Conservation (phyloP, 2,329 filamentous ascomycete species). For the Colletotrichum paranaense region DNA sequence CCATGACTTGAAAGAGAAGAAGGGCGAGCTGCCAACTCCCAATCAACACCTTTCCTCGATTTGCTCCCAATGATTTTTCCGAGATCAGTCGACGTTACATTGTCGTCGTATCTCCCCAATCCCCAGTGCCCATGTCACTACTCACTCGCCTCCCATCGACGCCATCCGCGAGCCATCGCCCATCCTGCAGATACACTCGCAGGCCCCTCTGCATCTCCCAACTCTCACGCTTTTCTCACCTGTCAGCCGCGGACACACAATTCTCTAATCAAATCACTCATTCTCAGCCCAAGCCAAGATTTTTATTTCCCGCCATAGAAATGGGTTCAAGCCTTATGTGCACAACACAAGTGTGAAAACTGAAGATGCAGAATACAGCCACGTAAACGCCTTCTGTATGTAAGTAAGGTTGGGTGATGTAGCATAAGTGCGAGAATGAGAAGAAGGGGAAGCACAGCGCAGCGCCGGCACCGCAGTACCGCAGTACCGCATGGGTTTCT, state of each 20-base stretch:
- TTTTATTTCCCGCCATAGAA: neutral
- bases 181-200: conserved; percentile 25
- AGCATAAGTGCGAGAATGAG: neutral
- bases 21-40: neutral
- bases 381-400: conserved; percentile 4
- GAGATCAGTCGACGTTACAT: conserved; percentile 17
- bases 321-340: neutral
- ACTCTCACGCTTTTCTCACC: neutral
- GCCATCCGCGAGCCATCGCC: conserved; percentile 15
- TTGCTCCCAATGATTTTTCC: neutral
- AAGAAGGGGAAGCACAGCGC: neutral
- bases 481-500: conserved; percentile 1
- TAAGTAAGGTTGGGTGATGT: neutral
- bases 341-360: neutral
- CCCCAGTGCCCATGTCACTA: conserved; percentile 12
- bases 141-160: conserved; percentile 15
- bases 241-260: neutral
- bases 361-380: conserved; percentile 1
- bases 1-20: neutral
- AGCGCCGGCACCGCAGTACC: neutral
- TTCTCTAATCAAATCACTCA: neutral
- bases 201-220: conserved; percentile 15
- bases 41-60: neutral
- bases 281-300: neutral
- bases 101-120: neutral